Base-by-base conservation (phyloP, 1,139 yeast genomes). In the Suhomyces terraborum region DNA sequence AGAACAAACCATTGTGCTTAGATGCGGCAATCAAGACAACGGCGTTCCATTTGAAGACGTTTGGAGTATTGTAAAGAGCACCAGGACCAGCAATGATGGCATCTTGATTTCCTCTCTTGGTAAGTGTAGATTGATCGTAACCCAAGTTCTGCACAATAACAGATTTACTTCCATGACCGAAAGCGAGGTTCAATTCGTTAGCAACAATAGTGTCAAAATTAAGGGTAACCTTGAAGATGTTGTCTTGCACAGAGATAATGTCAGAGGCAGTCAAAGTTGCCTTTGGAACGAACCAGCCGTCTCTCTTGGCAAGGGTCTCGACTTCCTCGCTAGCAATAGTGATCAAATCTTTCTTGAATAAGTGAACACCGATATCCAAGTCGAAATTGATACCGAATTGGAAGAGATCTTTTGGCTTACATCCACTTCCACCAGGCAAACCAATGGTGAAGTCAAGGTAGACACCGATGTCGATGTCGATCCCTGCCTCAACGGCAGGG, bases 201-300 rank as follows among this genome's bases (percentile, higher is more conserved):
- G 54, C 46, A 25, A 41, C 49, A 12, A 48, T 43, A 19, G 52
- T 47, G 32, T 39, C 46, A 30, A 47, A 50, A 30, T 58, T 54
- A 44, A 61, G 42, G 18, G 64, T 59, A 28, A 62, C 66, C 53
- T 62, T 56, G 51, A 53, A 62, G 32, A 61, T 51, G 42, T 54
- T 59, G 36, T 50, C 63, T 36, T 51, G 52, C 14, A 61, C 49
- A 46, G 45, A 56, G 36, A 54, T 54, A 36, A 61, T 63, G 35
- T 60, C 59, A 27, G 58, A 50, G 29, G 63, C 62, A 21, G 55
- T 49, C 42, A 63, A 58, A 20, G 56, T 54, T 33, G 67, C 66
- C 48, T 58, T 58, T 38, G 67, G 67, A 46, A 58, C 55, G 46
- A 41, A 46, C 38, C 38, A 28, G 36, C 40, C 43, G 36, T 41